Base-by-base conservation (phyloP, 352 stramenopile species). In the Phytophthora kernoviae region DNA sequence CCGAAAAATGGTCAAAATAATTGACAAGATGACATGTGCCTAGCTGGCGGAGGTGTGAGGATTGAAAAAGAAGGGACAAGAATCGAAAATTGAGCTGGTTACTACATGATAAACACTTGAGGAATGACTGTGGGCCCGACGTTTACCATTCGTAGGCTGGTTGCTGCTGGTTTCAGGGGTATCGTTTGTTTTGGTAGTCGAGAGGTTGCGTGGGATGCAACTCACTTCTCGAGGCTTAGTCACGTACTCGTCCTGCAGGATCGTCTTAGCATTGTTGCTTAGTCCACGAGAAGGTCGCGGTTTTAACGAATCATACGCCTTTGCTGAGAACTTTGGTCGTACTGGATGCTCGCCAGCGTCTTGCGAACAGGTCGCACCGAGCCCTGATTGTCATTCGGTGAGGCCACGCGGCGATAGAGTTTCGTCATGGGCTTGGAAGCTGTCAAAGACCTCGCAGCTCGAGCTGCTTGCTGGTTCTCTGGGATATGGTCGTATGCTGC, bases 61-160 rank as follows among this genome's bases (percentile, higher is more conserved):
- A 5, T 4, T 18, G 5, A 22, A 17, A 8, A 43, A 24, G 1
- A 43, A 43, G 37, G 37, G 21, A 21, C 37, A 17, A 10, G 14
- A 22, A 17, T 18, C 12, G 42, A 18, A 43, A 39, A 24, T n/a
- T 52, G 15, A 68, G 37, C 46, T 52, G 34, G 20, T 51, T 58
- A 30, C 68, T 79, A 90, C 66, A 84, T 65, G 55, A 91, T 79
- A 79, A 92, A 91, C 30, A 92, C 58, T 70, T 91, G 80, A 20
- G 68, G 73, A 66, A 91, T 90, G 17, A 65, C 34, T 30, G 60
- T 39, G 15, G 77, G 61, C 1, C 62, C 75, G 55, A 18, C 73
- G 70, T 58, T 88, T 91, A 27, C 84, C 76, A 22, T 59, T 64
- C 58, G 54, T 64, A 6, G 46, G 30, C 45, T 58, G 50, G 14